Evolutionary conservation across 1,284 basidiomycete species (phyloP), one percentile per base, ranked within the genome.

Genomic region (Marasmius sp.): DNA sequence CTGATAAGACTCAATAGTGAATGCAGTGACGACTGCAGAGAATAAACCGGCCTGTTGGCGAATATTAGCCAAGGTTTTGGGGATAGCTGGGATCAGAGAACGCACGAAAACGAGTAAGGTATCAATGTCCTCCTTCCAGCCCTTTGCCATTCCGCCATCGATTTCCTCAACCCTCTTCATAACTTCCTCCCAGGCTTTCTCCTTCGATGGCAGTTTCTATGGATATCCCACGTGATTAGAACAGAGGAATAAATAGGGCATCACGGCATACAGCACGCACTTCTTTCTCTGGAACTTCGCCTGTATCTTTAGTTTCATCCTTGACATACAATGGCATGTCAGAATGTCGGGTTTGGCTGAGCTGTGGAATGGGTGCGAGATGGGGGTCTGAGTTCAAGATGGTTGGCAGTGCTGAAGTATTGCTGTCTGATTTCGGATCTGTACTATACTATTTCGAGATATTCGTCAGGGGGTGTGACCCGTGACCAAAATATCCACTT

Each of bases 21-120:
- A 68, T 8, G 62, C 61, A 22, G 67, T 66, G 16, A 69, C 65
- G 34, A 61, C 66, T 33, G 67, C 62, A 48, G 67, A 66, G 59
- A 69, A 69, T 7, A 69, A 55, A 49, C 67, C 65, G 52, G 63
- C 65, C 67, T 68, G 20, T 20, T 59, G 3, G 16, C 34, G 3
- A 9, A 27, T n/a, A n/a, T n/a, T n/a, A n/a, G n/a, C n/a, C n/a
- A n/a, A n/a, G n/a, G n/a, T n/a, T n/a, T n/a, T n/a, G n/a, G n/a
- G n/a, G n/a, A n/a, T n/a, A 18, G 12, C 5, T 39, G 20, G 11
- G 33, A 56, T 18, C 3, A 52, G 43, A 4, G 43, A 41, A 57
- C 54, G 3, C 18, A 57, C 51, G 38, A 57, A 57, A 12, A 61
- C 57, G 14, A 61, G 56, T 2, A 58, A 20, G 1, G 60, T 61